Evolutionary conservation across 495 filamentous ascomycete genomes (phyloP).

Genomic region (Aspergillus hancockii): DNA sequence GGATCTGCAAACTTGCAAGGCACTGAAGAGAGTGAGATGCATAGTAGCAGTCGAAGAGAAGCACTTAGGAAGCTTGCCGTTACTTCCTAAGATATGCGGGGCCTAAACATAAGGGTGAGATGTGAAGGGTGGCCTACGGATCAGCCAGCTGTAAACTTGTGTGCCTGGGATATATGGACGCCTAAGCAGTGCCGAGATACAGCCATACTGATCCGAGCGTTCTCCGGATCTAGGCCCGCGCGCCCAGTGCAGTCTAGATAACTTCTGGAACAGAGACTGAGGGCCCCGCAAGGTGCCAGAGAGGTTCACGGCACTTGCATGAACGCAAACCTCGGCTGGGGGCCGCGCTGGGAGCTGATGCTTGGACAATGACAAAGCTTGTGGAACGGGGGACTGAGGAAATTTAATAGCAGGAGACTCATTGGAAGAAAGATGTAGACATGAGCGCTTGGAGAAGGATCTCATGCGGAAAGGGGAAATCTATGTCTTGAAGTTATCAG

Average conservation of each 20-base stretch:
- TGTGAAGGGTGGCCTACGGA: no score
- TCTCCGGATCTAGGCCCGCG: no score
- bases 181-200: no score
- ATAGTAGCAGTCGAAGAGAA: no score
- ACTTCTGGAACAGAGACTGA: constrained; percentile 2
- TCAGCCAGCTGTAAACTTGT: no score
- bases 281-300: background rate
- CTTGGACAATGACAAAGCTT: constrained; percentile 19
- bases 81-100: no score
- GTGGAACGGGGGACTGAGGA: constrained; percentile 9
- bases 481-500: constrained; percentile 17
- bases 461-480: constrained; percentile 5
- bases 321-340: constrained; percentile 22
- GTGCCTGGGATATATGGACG: no score
- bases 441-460: constrained; percentile 6
- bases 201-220: no score
- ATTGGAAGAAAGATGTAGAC: background rate
- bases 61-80: no score
- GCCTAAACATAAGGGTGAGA: no score
- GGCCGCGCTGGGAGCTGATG: constrained; percentile 23
- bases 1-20: no score
- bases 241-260: background rate
- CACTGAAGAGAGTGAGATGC: no score
- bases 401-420: constrained; percentile 7
- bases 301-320: constrained; percentile 12